phyloP scores from a whole-genome alignment of 768 basidiomycete genomes.

The Psilocybe subaeruginosa region DNA sequence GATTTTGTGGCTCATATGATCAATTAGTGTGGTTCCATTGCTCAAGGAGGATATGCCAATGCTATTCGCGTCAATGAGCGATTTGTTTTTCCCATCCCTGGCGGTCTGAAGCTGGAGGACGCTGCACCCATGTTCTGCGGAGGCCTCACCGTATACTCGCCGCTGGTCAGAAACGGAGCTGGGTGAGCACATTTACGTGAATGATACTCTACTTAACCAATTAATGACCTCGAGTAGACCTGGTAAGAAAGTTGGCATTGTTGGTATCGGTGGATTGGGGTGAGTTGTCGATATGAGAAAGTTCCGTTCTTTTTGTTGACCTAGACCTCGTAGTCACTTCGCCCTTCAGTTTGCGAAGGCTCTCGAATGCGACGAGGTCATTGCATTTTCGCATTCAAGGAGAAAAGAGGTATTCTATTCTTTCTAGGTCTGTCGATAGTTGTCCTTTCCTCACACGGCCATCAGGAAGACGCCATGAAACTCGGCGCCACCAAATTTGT shows the following conservation, averaged over 20 bases:
- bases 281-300: conserved; percentile 7
- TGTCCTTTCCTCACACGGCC: neutral
- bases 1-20: neutral
- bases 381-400: conserved; percentile 58
- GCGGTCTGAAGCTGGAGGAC: conserved; percentile 48
- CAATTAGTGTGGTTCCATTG: conserved; percentile 33
- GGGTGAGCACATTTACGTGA: conserved; percentile 24
- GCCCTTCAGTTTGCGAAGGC: conserved; percentile 43
- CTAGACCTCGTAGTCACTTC: conserved; percentile 26
- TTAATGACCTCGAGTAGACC: conserved; percentile 39
- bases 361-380: conserved; percentile 55
- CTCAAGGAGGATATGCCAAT: conserved; percentile 52
- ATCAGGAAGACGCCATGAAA: conserved; percentile 52
- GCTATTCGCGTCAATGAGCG: conserved; percentile 49
- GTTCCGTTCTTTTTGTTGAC: neutral
- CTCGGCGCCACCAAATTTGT: conserved; percentile 61
- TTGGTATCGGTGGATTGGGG: conserved; percentile 69
- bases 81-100: conserved; percentile 64
- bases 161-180: conserved; percentile 53
- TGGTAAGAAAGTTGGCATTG: conserved; percentile 65
- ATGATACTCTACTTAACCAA: neutral
- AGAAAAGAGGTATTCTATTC: conserved; percentile 39
- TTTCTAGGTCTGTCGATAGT: neutral
- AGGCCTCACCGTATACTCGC: conserved; percentile 66
- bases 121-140: conserved; percentile 70